phyloP scores from a whole-genome alignment of 2,329 filamentous ascomycete genomes.

The Diaporthe citriasiana region DNA sequence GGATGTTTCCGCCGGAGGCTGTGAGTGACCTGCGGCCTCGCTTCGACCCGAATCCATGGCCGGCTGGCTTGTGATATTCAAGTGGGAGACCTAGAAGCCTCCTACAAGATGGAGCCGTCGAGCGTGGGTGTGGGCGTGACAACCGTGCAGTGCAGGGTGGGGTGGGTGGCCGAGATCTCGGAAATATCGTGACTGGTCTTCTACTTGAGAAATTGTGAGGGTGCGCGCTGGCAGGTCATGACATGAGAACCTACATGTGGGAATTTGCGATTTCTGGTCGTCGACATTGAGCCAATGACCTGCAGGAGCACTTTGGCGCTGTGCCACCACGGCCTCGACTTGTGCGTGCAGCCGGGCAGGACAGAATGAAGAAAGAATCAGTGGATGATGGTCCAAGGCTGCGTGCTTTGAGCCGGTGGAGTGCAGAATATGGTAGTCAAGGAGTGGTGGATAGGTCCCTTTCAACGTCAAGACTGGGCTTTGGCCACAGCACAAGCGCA shows the following conservation, averaged over 20 bases:
- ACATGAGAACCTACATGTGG: background rate
- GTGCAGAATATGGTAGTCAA: background rate
- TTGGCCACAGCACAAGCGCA: background rate
- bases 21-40: conserved; percentile 14
- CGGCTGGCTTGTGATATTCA: background rate
- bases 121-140: background rate
- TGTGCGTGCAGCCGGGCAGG: background rate
- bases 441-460: background rate
- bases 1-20: background rate
- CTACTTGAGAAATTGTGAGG: conserved; percentile 10
- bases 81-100: conserved; percentile 38
- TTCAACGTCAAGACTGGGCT: background rate
- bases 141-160: background rate
- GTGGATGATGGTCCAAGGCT: background rate
- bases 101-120: background rate
- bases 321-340: background rate
- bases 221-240: background rate
- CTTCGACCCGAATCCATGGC: conserved; percentile 30
- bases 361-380: background rate
- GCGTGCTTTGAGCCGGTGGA: background rate
- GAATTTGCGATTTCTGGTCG: background rate
- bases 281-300: conserved; percentile 14
- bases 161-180: conserved; percentile 1
- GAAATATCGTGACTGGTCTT: conserved; percentile 21
- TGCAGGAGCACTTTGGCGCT: background rate